Percentiles rank a stretch among this genome's conserved stretches.
These are phyloP conservation scores for Trichoderma afroharzianum DNA, from an alignment of 2,329 filamentous ascomycete species.

Conservation along the genomic window DNA sequence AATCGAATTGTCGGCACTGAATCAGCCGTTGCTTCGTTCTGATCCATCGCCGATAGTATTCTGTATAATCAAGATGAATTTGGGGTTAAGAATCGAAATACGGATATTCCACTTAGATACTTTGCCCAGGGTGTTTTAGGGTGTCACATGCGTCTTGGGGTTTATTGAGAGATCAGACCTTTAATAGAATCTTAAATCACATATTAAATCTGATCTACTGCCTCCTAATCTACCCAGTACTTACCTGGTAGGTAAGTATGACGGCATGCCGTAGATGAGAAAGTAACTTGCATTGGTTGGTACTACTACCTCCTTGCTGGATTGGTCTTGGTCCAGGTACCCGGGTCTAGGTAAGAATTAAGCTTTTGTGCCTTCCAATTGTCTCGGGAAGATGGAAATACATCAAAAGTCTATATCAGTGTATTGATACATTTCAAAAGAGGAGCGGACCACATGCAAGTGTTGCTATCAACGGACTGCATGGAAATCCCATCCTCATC, in stretches of 20 bases:
- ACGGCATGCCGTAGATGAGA: neutral
- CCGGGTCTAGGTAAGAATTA: neutral
- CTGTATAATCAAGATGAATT: neutral
- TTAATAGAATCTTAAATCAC: neutral
- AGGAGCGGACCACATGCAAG: neutral
- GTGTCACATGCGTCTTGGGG: neutral
- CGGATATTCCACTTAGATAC: neutral
- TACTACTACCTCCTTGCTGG: neutral
- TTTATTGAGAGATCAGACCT: neutral
- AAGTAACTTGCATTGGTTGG: neutral
- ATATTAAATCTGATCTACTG: neutral
- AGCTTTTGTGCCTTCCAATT: neutral
- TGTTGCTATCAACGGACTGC: neutral
- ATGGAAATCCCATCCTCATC: neutral
- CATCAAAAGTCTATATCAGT: neutral
- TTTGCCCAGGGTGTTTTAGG: neutral
- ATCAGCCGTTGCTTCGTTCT: neutral
- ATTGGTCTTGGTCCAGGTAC: neutral
- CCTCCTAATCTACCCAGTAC: no score
- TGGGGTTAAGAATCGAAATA: neutral
- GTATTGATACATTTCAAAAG: neutral
- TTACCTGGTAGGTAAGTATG: neutral
- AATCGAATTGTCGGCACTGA: neutral
- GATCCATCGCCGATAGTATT: neutral
- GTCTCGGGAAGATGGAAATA: neutral